Evolutionary conservation across 148 eudicot genomes (phyloP).

Genomic region (Chenopodium berlandieri): DNA sequence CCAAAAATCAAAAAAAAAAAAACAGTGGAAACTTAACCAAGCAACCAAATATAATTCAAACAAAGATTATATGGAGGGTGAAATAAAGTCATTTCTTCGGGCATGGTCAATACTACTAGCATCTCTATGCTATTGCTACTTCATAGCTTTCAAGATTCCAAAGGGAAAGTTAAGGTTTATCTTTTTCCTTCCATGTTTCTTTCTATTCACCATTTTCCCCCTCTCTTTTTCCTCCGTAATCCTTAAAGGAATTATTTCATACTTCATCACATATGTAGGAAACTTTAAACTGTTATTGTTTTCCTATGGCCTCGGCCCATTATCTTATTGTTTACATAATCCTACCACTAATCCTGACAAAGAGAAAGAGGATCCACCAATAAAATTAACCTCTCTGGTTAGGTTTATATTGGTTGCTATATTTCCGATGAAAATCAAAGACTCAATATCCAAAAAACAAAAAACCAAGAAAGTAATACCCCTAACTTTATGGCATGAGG

Average conservation of each 20-base stretch:
- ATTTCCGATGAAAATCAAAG: slow-evolving; percentile 24
- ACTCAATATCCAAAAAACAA: background rate
- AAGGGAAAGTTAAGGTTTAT: slow-evolving; percentile 33
- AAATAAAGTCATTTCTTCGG: slow-evolving; percentile 29
- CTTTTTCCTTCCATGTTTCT: slow-evolving; percentile 32
- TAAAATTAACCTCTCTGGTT: background rate
- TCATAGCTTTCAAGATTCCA: slow-evolving; percentile 24
- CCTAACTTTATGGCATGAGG: slow-evolving; percentile 29
- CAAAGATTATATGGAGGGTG: slow-evolving; percentile 20
- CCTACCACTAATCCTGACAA: background rate
- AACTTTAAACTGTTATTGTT: slow-evolving; percentile 46
- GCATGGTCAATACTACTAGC: slow-evolving; percentile 34
- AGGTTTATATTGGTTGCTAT: slow-evolving; percentile 19
- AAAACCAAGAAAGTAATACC: slow-evolving; percentile 17
- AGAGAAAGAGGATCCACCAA: background rate
- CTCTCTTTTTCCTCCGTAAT: slow-evolving; percentile 29
- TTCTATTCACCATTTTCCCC: slow-evolving; percentile 37
- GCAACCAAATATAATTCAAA: background rate
- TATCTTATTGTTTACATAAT: background rate
- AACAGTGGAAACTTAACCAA: too few relatives aligned
- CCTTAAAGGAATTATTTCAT: slow-evolving; percentile 20
- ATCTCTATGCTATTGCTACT: slow-evolving; percentile 36
- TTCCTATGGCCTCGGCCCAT: slow-evolving; percentile 24
- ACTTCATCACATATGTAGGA: slow-evolving; percentile 42
- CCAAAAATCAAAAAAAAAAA: background rate